These are phyloP conservation scores for Tephrocybe rancida DNA, from an alignment of 768 basidiomycete genomes.

Conservation along the genomic window DNA sequence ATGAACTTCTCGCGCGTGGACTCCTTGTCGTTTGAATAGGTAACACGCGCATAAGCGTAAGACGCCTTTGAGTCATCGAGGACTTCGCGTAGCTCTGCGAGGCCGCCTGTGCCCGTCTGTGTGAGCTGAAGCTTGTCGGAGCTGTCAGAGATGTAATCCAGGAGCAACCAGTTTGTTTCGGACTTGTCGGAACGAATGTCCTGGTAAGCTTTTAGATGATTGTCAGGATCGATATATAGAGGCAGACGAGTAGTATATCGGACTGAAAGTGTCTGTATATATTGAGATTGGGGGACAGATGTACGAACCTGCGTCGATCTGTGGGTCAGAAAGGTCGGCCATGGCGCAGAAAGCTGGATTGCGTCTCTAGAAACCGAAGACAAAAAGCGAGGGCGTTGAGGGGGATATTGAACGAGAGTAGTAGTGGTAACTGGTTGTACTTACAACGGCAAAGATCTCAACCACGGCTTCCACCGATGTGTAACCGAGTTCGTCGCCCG, in stretches of 20 bases:
- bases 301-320: slow-evolving; percentile 70
- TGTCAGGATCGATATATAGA: slow-evolving; percentile 22
- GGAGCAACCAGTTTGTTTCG: slow-evolving; percentile 86
- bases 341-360: slow-evolving; percentile 34
- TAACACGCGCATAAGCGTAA: slow-evolving; percentile 82
- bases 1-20: slow-evolving; percentile 88
- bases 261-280: slow-evolving; percentile 2
- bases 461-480: slow-evolving; percentile 27
- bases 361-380: slow-evolving; percentile 1
- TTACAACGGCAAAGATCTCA: slow-evolving; percentile 2
- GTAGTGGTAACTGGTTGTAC: too few species aligned
- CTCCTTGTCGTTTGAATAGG: slow-evolving; percentile 87
- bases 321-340: slow-evolving; percentile 80
- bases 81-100: slow-evolving; percentile 72
- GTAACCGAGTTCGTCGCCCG: slow-evolving; percentile 10
- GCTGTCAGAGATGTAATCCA: slow-evolving; percentile 86
- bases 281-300: not conserved
- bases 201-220: slow-evolving; percentile 67
- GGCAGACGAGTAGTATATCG: slow-evolving; percentile 5
- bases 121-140: slow-evolving; percentile 83
- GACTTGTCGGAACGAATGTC: slow-evolving; percentile 86
- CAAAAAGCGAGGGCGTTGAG: not conserved
- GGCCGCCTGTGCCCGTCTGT: slow-evolving; percentile 77
- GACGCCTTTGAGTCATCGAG: slow-evolving; percentile 78
- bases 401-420: not conserved